Base-by-base conservation (phyloP, 768 basidiomycete genomes). In the Mycena rebaudengoi region DNA sequence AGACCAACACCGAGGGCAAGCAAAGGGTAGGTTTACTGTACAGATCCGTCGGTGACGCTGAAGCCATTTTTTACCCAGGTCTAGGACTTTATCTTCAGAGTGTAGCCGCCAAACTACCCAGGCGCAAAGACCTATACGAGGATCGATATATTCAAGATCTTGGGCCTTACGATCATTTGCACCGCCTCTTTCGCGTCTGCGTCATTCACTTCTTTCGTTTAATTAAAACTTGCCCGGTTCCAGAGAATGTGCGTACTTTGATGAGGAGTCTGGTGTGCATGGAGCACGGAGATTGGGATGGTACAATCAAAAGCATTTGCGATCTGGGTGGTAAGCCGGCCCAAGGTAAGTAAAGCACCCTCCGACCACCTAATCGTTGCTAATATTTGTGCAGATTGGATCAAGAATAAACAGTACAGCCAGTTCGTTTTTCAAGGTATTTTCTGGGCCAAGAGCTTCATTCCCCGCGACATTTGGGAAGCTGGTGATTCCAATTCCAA, bases 381-480 rank as follows among this genome's bases (percentile, higher is more conserved):
- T 30, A 14, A 11, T 29, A n/a, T 11, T 29, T 7, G 8, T 8
- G 18, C 18, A 71, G 68, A 71, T 33, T 72, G 69, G 68, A n/a
- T 72, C 0, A 12, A 48, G 7, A 57, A 72, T 37, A 70, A 72
- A 49, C 32, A 35, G 2, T 5, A 10, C 1, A 64, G 62, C 43
- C 32, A 43, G 8, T 72, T 69, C 30, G 64, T 61, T 0, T 66
- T 71, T 12, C 13, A 33, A 0, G 68, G 37, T 2, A 56, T 71
- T 0, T 73, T 69, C 59, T 70, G 69, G 72, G 60, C 41, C 8
- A 46, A 32, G 10, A 70, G 71, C 51, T 56, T 41, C 16, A 73
- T 73, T 21, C 69, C 72, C 0, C 5, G 23, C 12, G 54, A 30
- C 14, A 51, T 73, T 8, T 73, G 72, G 71, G 41, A 29, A n/a